These are phyloP conservation scores for Serendipita sp. DNA, from an alignment of 768 basidiomycete species.

Conservation along the genomic window DNA sequence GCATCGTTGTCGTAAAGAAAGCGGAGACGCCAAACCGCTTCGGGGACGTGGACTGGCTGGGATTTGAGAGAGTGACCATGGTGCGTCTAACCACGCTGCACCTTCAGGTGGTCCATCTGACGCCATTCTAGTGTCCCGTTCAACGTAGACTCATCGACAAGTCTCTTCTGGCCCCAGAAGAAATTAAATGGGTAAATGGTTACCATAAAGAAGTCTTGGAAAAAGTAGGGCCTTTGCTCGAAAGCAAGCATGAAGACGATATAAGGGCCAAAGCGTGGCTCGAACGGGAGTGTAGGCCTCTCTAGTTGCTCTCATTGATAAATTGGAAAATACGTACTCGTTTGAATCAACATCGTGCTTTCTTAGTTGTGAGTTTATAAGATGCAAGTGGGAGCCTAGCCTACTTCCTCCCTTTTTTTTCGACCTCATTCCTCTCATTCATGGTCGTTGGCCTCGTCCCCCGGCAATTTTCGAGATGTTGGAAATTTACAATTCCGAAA, in stretches of 20 bases:
- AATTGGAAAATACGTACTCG: not conserved
- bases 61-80: conserved; percentile 78
- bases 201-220: conserved; percentile 67
- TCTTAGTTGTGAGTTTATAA: not conserved
- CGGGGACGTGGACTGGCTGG: conserved; percentile 68
- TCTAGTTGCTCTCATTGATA: not conserved
- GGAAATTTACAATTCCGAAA: not conserved
- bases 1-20: conserved; percentile 61
- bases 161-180: conserved; percentile 43
- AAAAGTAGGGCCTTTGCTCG: conserved; percentile 58
- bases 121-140: conserved; percentile 49
- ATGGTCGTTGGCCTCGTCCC: not conserved
- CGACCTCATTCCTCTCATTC: not conserved
- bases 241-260: conserved; percentile 32
- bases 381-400: not conserved
- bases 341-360: not conserved
- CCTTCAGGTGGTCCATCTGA: not conserved
- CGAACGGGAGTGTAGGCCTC: conserved; percentile 17
- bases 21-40: conserved; percentile 61
- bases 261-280: conserved; percentile 23
- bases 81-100: conserved; percentile 29
- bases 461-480: not conserved
- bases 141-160: conserved; percentile 67
- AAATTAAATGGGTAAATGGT: conserved; percentile 65
- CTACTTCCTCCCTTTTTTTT: not conserved